These are phyloP conservation scores for Vitis hybrid DNA, from an alignment of 177 flowering plant species.

Conservation along the genomic window DNA sequence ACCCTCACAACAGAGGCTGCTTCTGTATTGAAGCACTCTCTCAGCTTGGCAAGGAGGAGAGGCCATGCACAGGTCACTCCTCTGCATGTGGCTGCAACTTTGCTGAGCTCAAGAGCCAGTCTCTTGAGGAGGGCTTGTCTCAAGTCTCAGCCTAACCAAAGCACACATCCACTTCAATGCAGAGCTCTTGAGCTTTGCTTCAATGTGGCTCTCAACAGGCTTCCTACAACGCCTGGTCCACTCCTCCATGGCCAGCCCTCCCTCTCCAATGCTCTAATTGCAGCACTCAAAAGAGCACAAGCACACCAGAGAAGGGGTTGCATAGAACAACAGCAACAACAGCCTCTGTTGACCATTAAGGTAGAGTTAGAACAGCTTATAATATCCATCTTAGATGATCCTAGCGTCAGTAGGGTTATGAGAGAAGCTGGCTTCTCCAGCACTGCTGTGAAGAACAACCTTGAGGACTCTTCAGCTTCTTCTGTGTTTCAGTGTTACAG, in stretches of 20 bases:
- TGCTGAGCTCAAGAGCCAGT: conserved; percentile 54
- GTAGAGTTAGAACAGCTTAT: conserved; percentile 92
- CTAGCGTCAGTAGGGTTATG: conserved; percentile 97
- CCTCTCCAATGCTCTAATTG: conserved; percentile 87
- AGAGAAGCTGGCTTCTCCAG: conserved; percentile 95
- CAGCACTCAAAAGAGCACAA: conserved; percentile 94
- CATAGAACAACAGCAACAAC: conserved; percentile 67
- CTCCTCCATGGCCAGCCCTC: conserved; percentile 63
- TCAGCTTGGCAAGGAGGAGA: conserved; percentile 70
- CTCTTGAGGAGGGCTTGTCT: conserved; percentile 78
- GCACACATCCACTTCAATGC: conserved; percentile 74
- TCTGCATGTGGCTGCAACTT: conserved; percentile 90
- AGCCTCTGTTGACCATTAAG: conserved; percentile 57
- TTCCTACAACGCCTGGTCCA: conserved; percentile 68
- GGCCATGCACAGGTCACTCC: conserved; percentile 98
- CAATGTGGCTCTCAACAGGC: conserved; percentile 91
- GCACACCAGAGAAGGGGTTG: conserved; percentile 88
- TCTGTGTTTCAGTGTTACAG: conserved; percentile 48
- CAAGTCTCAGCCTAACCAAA: conserved; percentile 53
- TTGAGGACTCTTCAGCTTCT: conserved; percentile 62
- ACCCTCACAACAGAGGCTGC: conserved; percentile 97
- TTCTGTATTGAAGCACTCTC: conserved; percentile 79
- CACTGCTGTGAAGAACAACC: conserved; percentile 60
- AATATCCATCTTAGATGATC: conserved; percentile 89
- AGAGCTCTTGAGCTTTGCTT: conserved; percentile 97